These are phyloP conservation scores for Arthrobotrys sinensis DNA, from an alignment of 2,329 filamentous ascomycete species.

Conservation along the genomic window DNA sequence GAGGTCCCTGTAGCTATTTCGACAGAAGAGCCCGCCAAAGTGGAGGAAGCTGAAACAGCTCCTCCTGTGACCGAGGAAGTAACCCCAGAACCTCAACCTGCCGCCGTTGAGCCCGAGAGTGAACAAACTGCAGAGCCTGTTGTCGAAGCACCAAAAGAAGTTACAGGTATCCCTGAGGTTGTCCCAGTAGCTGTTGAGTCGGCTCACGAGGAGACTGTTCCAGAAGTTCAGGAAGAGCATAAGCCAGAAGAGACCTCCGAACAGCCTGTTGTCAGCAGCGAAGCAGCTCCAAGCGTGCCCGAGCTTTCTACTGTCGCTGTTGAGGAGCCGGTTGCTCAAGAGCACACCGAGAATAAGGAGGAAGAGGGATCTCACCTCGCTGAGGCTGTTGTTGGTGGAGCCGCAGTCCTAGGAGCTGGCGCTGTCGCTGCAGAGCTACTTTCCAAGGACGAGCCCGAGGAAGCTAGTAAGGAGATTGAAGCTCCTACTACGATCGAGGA, in stretches of 20 bases:
- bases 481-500: slow-evolving; percentile 25
- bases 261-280: not conserved
- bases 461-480: slow-evolving; percentile 22
- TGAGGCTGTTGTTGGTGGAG: slow-evolving; percentile 31
- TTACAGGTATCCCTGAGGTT: slow-evolving; percentile 7
- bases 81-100: not conserved
- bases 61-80: not conserved
- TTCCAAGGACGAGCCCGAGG: slow-evolving; percentile 37
- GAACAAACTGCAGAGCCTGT: not conserved
- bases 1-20: not conserved
- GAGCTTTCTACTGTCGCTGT: slow-evolving; percentile 63
- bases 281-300: slow-evolving; percentile 2
- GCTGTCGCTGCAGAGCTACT: slow-evolving; percentile 27
- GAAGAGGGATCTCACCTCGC: slow-evolving; percentile 30
- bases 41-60: not conserved
- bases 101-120: not conserved
- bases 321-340: slow-evolving; percentile 22
- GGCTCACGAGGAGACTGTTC: not conserved
- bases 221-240: not conserved
- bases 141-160: slow-evolving; percentile 9
- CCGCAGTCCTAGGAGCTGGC: slow-evolving; percentile 26
- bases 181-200: slow-evolving; percentile 3
- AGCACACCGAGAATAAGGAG: slow-evolving; percentile 85
- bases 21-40: slow-evolving; percentile 5
- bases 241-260: slow-evolving; percentile 2